Conservation (phyloP, 2,329 filamentous ascomycete species). For the Cercospora sesami region DNA sequence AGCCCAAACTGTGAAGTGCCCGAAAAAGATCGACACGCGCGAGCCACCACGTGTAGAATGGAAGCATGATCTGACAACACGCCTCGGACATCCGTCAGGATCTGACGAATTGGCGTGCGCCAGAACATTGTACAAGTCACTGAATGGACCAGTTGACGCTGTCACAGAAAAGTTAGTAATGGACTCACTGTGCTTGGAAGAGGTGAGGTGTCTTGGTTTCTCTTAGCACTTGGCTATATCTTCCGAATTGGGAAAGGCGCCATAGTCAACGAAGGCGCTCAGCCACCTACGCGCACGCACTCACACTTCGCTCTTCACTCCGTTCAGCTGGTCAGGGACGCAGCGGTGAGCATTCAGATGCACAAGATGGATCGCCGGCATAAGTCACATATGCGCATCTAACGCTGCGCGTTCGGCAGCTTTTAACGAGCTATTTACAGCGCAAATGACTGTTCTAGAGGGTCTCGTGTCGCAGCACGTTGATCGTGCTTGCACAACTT, state of each 20-base stretch:
- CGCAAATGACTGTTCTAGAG: background rate
- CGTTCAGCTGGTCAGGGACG: background rate
- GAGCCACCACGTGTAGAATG: background rate
- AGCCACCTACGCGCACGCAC: slow-evolving; percentile 34
- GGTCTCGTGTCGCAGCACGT: background rate
- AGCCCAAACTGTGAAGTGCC: background rate
- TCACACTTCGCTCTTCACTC: background rate
- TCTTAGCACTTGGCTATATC: slow-evolving; percentile 19
- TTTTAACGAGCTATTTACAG: background rate
- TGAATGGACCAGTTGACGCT: background rate
- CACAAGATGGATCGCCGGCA: background rate
- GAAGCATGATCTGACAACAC: background rate
- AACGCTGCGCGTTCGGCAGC: background rate
- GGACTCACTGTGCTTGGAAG: background rate
- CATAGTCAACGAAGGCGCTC: slow-evolving; percentile 36
- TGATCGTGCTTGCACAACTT: background rate
- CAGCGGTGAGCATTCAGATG: background rate
- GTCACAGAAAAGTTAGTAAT: background rate
- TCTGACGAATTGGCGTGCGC: slow-evolving; percentile 1
- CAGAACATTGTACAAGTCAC: background rate
- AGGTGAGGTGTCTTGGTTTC: slow-evolving; percentile 14
- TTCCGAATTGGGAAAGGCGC: slow-evolving; percentile 29
- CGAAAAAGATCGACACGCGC: background rate
- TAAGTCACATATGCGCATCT: background rate
- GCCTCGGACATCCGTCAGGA: slow-evolving; percentile 1